Conservation (phyloP, 2,329 filamentous ascomycete genomes). For the Parascedosporium putredinis region DNA sequence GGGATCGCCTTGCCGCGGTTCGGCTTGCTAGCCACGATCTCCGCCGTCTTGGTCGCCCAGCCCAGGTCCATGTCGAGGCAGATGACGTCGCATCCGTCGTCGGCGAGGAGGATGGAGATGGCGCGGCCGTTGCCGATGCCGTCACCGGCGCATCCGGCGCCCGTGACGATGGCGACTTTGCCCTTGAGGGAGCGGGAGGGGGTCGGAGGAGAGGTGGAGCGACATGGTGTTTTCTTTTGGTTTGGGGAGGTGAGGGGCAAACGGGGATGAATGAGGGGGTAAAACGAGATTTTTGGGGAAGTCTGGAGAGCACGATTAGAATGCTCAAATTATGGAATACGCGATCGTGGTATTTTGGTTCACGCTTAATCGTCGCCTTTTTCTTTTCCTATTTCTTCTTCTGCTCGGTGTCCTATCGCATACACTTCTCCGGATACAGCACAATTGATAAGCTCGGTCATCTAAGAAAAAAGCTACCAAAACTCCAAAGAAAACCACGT, state of each 20-base stretch:
- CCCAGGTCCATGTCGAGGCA: conserved; percentile 42
- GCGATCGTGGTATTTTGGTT: too few relatives aligned
- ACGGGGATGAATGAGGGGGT: not conserved
- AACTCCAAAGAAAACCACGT: too few relatives aligned
- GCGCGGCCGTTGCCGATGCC: conserved; percentile 52
- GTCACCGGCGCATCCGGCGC: conserved; percentile 44
- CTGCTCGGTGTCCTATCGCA: too few relatives aligned
- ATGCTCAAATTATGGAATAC: too few relatives aligned
- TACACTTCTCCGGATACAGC: too few relatives aligned
- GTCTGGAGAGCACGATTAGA: too few relatives aligned
- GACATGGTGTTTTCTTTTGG: not conserved
- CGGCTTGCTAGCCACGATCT: conserved; percentile 34
- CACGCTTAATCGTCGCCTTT: too few relatives aligned
- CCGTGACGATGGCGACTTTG: conserved; percentile 45
- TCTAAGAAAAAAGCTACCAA: too few relatives aligned
- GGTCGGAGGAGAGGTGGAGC: conserved; percentile 6
- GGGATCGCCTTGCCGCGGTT: conserved; percentile 30
- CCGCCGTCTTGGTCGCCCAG: conserved; percentile 41
- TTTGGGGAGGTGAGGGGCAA: not conserved
- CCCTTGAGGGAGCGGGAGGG: conserved; percentile 17
- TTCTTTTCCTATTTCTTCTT: too few relatives aligned
- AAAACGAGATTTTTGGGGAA: too few relatives aligned
- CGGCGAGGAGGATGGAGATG: conserved; percentile 47
- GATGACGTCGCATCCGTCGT: conserved; percentile 47
- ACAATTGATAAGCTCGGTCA: too few relatives aligned